Conservation (phyloP, 2,329 filamentous ascomycete species). For the Samsoniella hepiali region DNA sequence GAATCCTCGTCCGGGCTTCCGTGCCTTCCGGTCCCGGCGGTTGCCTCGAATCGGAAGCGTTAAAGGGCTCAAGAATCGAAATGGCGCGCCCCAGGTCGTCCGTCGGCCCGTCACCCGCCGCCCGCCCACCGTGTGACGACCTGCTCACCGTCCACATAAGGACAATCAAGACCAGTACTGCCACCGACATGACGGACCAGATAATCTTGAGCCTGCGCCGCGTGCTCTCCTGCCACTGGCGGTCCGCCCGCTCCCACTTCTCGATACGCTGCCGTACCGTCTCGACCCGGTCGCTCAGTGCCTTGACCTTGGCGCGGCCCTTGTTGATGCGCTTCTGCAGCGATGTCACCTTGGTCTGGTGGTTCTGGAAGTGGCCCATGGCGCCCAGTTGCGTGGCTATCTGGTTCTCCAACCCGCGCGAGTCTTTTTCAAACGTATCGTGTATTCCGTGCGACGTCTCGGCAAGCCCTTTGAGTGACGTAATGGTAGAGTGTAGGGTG, state of each 20-base stretch:
- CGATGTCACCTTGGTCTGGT: constrained; percentile 59
- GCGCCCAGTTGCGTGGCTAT: constrained; percentile 57
- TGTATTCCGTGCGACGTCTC: constrained; percentile 56
- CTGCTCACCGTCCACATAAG: constrained; percentile 34
- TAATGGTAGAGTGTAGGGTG: constrained; percentile 60
- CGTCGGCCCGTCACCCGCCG: background rate
- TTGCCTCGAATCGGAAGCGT: constrained; percentile 20
- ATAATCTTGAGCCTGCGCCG: constrained; percentile 58
- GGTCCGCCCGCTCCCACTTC: constrained; percentile 64
- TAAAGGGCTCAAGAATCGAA: constrained; percentile 18
- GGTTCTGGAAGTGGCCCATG: constrained; percentile 61
- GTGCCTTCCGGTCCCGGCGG: constrained; percentile 21
- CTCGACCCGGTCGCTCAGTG: constrained; percentile 61
- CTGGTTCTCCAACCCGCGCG: constrained; percentile 57
- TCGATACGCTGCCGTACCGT: constrained; percentile 62
- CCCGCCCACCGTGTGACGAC: background rate
- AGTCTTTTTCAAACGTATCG: constrained; percentile 57
- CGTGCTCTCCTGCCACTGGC: constrained; percentile 66
- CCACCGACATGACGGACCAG: constrained; percentile 56
- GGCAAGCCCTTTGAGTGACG: constrained; percentile 64
- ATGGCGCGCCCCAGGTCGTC: constrained; percentile 13
- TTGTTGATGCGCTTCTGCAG: constrained; percentile 60
- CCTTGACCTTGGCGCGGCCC: constrained; percentile 57
- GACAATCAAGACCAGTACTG: constrained; percentile 47
- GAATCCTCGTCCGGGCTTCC: constrained; percentile 23